Conservation (phyloP, 768 basidiomycete species). For the Tylopilus rubrobrunneus region DNA sequence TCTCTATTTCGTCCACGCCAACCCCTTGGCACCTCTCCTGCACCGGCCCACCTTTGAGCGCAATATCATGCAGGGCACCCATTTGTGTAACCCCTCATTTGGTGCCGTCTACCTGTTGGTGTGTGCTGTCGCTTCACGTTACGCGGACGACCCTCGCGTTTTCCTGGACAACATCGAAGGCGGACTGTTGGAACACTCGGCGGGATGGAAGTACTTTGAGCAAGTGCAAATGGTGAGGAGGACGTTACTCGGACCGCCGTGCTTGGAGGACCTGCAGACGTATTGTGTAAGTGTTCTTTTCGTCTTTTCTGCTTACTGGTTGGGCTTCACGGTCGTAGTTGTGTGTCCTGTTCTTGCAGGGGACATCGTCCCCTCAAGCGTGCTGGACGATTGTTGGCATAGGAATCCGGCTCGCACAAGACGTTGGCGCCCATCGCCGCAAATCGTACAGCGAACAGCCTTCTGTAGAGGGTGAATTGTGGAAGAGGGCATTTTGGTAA, state of each 20-base stretch:
- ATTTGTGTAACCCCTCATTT: conserved; percentile 50
- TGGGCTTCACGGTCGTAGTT: conserved; percentile 34
- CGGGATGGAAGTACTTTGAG: conserved; percentile 49
- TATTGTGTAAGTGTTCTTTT: conserved; percentile 44
- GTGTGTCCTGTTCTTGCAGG: conserved; percentile 50
- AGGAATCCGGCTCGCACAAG: conserved; percentile 55
- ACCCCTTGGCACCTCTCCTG: conserved; percentile 62
- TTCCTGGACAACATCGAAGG: conserved; percentile 32
- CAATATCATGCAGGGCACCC: conserved; percentile 43
- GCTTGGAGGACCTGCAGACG: conserved; percentile 68
- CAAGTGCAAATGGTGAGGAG: conserved; percentile 58
- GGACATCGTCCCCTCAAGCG: conserved; percentile 57
- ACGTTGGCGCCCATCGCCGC: conserved; percentile 52
- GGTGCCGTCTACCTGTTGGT: conserved; percentile 60
- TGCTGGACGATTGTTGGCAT: conserved; percentile 68
- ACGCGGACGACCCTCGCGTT: conserved; percentile 54
- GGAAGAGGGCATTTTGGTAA: conserved; percentile 53
- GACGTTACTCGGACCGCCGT: conserved; percentile 51
- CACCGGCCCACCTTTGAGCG: conserved; percentile 68
- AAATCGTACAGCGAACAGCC: conserved; percentile 29
- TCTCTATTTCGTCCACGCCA: conserved; percentile 58
- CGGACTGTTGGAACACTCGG: conserved; percentile 37
- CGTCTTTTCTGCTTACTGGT: conserved; percentile 7
- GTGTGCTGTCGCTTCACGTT: conserved; percentile 63
- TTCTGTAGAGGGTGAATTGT: conserved; percentile 53